These are phyloP conservation scores for Pyrenopolyporus hunteri DNA, from an alignment of 495 filamentous ascomycete genomes.

Conservation along the genomic window DNA sequence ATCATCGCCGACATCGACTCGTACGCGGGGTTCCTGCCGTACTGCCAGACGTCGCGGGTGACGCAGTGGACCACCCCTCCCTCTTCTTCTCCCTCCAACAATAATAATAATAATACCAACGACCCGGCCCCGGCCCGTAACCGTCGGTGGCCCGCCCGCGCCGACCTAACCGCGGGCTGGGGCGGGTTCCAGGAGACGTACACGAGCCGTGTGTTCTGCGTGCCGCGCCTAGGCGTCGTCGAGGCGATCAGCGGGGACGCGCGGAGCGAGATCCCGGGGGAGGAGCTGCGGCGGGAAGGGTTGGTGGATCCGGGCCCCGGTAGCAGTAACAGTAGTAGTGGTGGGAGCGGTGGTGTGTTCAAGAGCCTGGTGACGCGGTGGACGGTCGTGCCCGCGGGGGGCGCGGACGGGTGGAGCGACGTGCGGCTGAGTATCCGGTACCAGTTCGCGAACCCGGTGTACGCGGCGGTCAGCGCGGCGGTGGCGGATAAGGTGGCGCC, in stretches of 20 bases:
- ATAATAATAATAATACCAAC: too few relatives aligned
- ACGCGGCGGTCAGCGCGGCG: slow-evolving; percentile 76
- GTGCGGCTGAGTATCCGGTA: slow-evolving; percentile 78
- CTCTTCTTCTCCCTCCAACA: slow-evolving; percentile 29
- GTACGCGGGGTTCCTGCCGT: slow-evolving; percentile 85
- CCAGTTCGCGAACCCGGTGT: slow-evolving; percentile 82
- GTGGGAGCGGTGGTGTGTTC: slow-evolving; percentile 64
- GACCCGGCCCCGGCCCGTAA: neutral
- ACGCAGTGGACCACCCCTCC: slow-evolving; percentile 59
- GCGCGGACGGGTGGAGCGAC: slow-evolving; percentile 64
- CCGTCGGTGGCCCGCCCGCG: slow-evolving; percentile 68
- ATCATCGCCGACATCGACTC: slow-evolving; percentile 83
- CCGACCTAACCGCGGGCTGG: slow-evolving; percentile 84
- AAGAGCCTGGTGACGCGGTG: slow-evolving; percentile 78
- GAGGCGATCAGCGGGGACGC: slow-evolving; percentile 77
- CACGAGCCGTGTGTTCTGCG: slow-evolving; percentile 75
- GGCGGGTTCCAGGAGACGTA: slow-evolving; percentile 81
- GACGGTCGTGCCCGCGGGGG: slow-evolving; percentile 59
- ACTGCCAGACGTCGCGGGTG: slow-evolving; percentile 74
- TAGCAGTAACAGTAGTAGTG: slow-evolving; percentile 19
- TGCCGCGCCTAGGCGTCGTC: slow-evolving; percentile 64
- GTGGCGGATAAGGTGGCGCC: slow-evolving; percentile 83
- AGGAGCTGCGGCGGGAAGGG: slow-evolving; percentile 48
- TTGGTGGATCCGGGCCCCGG: neutral
- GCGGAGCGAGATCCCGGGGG: slow-evolving; percentile 46